Base-by-base conservation (phyloP, 306 rosid species). In the Argentina anserina region DNA sequence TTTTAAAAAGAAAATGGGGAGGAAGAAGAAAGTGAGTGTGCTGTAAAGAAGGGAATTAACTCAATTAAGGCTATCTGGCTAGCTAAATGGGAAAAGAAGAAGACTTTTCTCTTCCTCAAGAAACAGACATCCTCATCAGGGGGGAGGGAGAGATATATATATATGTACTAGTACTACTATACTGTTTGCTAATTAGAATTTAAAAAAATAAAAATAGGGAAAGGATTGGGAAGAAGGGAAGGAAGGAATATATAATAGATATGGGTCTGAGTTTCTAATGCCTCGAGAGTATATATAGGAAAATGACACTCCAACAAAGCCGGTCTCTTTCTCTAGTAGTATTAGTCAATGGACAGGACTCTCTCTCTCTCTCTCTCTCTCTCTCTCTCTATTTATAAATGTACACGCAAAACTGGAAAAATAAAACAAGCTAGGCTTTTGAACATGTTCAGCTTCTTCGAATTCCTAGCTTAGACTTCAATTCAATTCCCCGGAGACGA, bases 221-320 rank as follows among this genome's bases (percentile, higher is more conserved):
- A 74, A 66, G 76, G 74, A 74, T 61, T 70, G 74, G 70, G 37
- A 60, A 69, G 18, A 21, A 45, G 56, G 56, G 12, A 26, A 67
- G 79, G 47, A 56, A 75, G 65, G 86, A 77, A 49, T 59, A 59
- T 59, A 59, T 15, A 59, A 59, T 39, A 59, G 80, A 72, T 76
- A 78, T 70, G 79, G 85, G 71, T 75, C 52, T 70, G 49, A 17
- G 69, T 55, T 73, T 49, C 60, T 56, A 71, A 76, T 80, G 82
- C 80, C 75, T 76, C 75, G 90, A 85, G 90, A 86, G 93, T 85
- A 90, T 90, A 88, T 88, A 80, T 90, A 81, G 82, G 91, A 90
- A 88, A 90, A 85, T 75, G 96, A 88, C 96, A 86, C 88, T 88
- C 79, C 85, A 86, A 88, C 93, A 80, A 76, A 81, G 81, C 55